phyloP scores from a whole-genome alignment of 2,329 filamentous ascomycete species.

The Penicillium sp. region DNA sequence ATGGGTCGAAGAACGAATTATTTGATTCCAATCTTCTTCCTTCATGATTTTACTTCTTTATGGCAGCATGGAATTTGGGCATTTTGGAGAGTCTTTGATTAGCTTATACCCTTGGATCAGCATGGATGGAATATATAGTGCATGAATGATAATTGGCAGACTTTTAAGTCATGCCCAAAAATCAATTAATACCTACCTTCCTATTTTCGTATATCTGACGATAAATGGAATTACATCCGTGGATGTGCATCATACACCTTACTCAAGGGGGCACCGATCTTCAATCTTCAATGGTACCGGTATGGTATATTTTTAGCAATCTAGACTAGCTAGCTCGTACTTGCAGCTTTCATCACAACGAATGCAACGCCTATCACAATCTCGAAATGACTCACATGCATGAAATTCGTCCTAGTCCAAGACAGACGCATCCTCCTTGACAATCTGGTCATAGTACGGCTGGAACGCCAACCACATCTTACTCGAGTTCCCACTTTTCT shows the following conservation, averaged over 20 bases:
- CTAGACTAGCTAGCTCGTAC: background rate
- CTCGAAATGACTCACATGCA: background rate
- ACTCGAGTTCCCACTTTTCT: constrained; percentile 2
- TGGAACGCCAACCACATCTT: constrained; percentile 2
- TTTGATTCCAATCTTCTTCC: background rate
- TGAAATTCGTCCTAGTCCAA: background rate
- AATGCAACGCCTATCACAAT: too few relatives aligned
- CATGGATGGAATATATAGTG: constrained; percentile 11
- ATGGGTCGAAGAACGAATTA: constrained; percentile 1
- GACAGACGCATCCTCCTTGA: background rate
- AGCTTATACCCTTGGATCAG: constrained; percentile 19
- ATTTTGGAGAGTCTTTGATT: background rate
- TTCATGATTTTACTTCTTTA: background rate
- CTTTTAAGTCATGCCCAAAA: background rate
- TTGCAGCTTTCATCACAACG: too few relatives aligned
- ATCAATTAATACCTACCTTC: background rate
- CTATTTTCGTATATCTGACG: background rate
- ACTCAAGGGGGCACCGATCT: background rate
- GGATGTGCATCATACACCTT: too few relatives aligned
- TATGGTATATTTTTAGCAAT: background rate
- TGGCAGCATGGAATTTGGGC: constrained; percentile 7
- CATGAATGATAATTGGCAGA: background rate
- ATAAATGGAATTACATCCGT: too few relatives aligned
- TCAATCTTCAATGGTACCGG: background rate
- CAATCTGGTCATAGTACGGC: background rate